A percentile compares a stretch with the other conserved stretches of the same genome.
These are phyloP conservation scores for Torulaspora gathmanii DNA, from an alignment of 805 yeast genomes.

Conservation along the genomic window DNA sequence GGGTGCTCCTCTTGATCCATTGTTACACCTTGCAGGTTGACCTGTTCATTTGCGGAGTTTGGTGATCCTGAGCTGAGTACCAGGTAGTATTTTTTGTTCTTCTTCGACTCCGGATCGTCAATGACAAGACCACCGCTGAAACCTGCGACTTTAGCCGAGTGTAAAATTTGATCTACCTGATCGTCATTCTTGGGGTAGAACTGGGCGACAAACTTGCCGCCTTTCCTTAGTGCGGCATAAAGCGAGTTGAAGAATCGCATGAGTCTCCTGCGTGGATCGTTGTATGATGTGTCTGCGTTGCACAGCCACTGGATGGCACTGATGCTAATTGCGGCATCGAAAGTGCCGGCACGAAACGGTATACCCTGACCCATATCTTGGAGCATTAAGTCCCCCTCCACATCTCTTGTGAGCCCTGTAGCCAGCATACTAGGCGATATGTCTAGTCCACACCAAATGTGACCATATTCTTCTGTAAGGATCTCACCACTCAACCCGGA, in stretches of 20 bases:
- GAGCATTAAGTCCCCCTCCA: conserved; percentile 87
- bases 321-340: conserved; percentile 93
- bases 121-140: conserved; percentile 93
- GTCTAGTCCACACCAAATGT: conserved; percentile 94
- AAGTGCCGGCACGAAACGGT: conserved; percentile 93
- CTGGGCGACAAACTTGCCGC: conserved; percentile 97
- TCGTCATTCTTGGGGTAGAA: conserved; percentile 89
- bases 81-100: conserved; percentile 83
- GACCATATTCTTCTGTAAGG: conserved; percentile 79
- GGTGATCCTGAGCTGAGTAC: conserved; percentile 67
- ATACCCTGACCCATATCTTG: conserved; percentile 92
- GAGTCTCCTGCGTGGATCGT: conserved; percentile 80
- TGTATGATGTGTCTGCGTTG: conserved; percentile 80
- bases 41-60: conserved; percentile 66
- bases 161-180: conserved; percentile 71
- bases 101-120: conserved; percentile 90
- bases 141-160: conserved; percentile 89
- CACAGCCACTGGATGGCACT: conserved; percentile 98
- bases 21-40: conserved; percentile 74
- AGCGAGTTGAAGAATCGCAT: conserved; percentile 81
- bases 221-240: conserved; percentile 80
- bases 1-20: conserved; percentile 59
- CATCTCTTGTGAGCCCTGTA: conserved; percentile 84
- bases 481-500: conserved; percentile 95
- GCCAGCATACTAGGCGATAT: conserved; percentile 95